Evolutionary conservation across 2,329 filamentous ascomycete genomes (phyloP).

Genomic region (Ciborinia camelliae): DNA sequence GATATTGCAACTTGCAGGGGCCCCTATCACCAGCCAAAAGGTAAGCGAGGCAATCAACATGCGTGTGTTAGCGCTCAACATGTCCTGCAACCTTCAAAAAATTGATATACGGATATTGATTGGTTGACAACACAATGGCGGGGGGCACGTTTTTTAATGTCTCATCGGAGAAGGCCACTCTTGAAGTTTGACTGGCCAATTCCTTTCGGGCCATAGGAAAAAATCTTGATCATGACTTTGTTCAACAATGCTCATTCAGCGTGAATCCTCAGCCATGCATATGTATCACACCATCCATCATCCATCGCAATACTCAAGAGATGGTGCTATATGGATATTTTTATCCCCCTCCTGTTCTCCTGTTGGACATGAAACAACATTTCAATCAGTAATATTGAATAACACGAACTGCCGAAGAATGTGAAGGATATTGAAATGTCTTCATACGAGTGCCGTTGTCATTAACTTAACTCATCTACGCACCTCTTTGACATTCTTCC

Average conservation of each 20-base stretch:
- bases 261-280: slow-evolving; percentile 9
- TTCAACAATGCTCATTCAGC: slow-evolving; percentile 3
- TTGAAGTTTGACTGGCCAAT: slow-evolving; percentile 19
- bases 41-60: slow-evolving; percentile 19
- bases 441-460: background rate
- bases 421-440: background rate
- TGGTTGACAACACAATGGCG: slow-evolving; percentile 15
- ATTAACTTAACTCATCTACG: background rate
- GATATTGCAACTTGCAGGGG: slow-evolving; percentile 10
- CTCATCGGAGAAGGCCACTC: slow-evolving; percentile 1
- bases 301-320: background rate
- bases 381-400: background rate
- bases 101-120: background rate
- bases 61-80: slow-evolving; percentile 15
- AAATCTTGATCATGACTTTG: slow-evolving; percentile 13
- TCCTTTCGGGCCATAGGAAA: slow-evolving; percentile 8
- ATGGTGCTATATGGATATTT: background rate
- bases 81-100: slow-evolving; percentile 12
- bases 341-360: background rate
- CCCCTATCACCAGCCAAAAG: slow-evolving; percentile 1
- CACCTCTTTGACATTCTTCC: background rate
- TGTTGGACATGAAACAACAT: background rate
- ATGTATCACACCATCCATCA: slow-evolving; percentile 1
- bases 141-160: slow-evolving; percentile 15
- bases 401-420: background rate